phyloP scores from a whole-genome alignment of 73 alveolate genomes.

The Paramecium sexaurelia region DNA sequence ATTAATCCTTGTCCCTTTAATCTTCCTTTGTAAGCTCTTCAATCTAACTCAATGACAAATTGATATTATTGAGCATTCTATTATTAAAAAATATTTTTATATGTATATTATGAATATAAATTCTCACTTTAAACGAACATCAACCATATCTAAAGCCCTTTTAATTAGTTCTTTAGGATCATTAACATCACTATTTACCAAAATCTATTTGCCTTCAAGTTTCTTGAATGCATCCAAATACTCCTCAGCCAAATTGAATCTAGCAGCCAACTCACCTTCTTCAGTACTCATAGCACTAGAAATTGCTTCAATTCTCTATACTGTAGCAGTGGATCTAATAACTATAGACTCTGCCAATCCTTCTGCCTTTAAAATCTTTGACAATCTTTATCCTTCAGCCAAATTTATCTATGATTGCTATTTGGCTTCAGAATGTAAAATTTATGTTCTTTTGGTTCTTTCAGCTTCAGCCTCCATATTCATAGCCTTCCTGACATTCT shows the following conservation, averaged over 20 bases:
- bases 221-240: constrained; percentile 61
- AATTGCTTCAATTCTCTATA: constrained; percentile 69
- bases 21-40: constrained; percentile 32
- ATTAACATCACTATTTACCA: constrained; percentile 59
- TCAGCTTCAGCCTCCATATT: constrained; percentile 88
- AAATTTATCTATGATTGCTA: constrained; percentile 74
- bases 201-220: constrained; percentile 48
- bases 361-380: constrained; percentile 83
- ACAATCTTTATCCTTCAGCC: constrained; percentile 79
- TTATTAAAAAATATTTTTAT: not conserved
- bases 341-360: constrained; percentile 72
- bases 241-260: constrained; percentile 77
- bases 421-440: constrained; percentile 85
- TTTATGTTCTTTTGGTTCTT: constrained; percentile 84
- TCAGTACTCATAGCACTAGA: constrained; percentile 55
- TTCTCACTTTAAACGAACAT: not conserved
- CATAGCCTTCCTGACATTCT: constrained; percentile 84
- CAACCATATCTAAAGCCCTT: constrained; percentile 52
- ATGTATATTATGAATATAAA: not conserved
- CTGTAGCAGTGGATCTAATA: constrained; percentile 80
- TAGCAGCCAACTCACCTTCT: constrained; percentile 80
- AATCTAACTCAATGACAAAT: constrained; percentile 36
- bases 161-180: constrained; percentile 61
- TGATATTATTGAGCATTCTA: not conserved
- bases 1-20: not conserved